Base-by-base conservation (phyloP, 805 yeast species). In the Ogataea pini region DNA sequence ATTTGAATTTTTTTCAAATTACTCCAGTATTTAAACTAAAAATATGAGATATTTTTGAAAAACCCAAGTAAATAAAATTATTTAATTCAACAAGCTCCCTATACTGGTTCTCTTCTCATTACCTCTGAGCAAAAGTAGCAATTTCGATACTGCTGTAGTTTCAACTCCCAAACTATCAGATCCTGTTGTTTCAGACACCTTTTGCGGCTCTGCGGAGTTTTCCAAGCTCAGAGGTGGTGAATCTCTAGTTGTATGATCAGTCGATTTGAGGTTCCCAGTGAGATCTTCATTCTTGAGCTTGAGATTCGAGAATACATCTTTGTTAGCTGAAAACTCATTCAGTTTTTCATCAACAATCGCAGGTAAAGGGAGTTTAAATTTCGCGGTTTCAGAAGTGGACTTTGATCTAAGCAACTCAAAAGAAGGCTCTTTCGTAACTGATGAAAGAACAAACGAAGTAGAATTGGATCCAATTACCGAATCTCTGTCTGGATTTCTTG, bases 351-450 rank as follows among this genome's bases (percentile, higher is more conserved):
- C 64, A 16, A 50, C 53, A 5, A 62, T 58, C 1, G 67, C 67
- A 9, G 67, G 65, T 12, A 58, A 44, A 0, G 67, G 67, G 3
- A 62, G 48, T 36, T 55, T 58, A 36, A 62, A 61, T 7, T 47
- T 39, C 17, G 36, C 20, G 7, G 44, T 4, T 10, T 53, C 53
- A 13, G 39, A 24, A 2, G 42, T 8, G 4, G 32, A 28, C 9
- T 28, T 28, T 28, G 32, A 20, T 36, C 24, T 20, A n/a, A 8
- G 37, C 28, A 32, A 17, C 7, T 13, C 25, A 10, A 39, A 31
- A 10, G 47, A 13, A 13, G 42, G 29, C 6, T 27, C 36, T 39
- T 36, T 36, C 14, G 5, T 24, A n/a, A 24, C 25, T 28, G 44
- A 39, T 10, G 36, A 32, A n/a, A 28, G 22, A 10, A 34, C 36